Percentiles rank a stretch among this genome's conserved stretches.
Evolutionary conservation across 2,329 filamentous ascomycete species (phyloP).

Genomic region (Thelonectria olida): DNA sequence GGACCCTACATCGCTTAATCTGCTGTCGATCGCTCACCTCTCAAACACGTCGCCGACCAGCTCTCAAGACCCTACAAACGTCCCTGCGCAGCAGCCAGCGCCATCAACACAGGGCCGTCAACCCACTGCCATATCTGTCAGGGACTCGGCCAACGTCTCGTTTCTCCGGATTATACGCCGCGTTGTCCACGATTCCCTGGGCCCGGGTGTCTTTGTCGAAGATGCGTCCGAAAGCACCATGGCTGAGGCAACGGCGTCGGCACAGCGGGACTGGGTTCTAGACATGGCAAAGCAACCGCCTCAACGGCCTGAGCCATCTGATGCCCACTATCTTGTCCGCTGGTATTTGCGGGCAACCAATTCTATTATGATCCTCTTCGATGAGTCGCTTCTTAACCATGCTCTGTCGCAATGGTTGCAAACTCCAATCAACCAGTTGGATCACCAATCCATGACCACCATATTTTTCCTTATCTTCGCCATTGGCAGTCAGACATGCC

Average conservation of each 20-base stretch:
- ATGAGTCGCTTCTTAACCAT: too few relatives aligned
- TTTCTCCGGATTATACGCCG: slow-evolving; percentile 37
- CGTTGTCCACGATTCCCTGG: slow-evolving; percentile 40
- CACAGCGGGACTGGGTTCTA: slow-evolving; percentile 36
- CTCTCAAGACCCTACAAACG: not conserved
- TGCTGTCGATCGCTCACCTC: too few relatives aligned
- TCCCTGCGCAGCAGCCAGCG: too few relatives aligned
- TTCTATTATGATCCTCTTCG: too few relatives aligned
- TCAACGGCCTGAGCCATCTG: slow-evolving; percentile 27
- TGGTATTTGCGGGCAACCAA: not conserved
- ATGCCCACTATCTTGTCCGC: not conserved
- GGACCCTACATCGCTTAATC: too few relatives aligned
- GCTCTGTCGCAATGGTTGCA: slow-evolving; percentile 33
- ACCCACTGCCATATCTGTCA: too few relatives aligned
- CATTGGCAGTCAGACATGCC: slow-evolving; percentile 44
- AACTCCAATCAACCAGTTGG: slow-evolving; percentile 24
- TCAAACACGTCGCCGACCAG: too few relatives aligned
- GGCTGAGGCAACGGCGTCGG: slow-evolving; percentile 42
- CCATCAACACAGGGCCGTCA: too few relatives aligned
- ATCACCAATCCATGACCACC: slow-evolving; percentile 18
- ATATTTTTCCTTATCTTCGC: slow-evolving; percentile 42
- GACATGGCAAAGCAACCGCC: slow-evolving; percentile 33
- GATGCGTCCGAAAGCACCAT: slow-evolving; percentile 44
- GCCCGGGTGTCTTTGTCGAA: slow-evolving; percentile 42
- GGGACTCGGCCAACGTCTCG: not conserved